Percentiles rank a stretch among this genome's conserved stretches.
Evolutionary conservation across 352 stramenopile species (phyloP).

Genomic region (Peronospora tabacina): DNA sequence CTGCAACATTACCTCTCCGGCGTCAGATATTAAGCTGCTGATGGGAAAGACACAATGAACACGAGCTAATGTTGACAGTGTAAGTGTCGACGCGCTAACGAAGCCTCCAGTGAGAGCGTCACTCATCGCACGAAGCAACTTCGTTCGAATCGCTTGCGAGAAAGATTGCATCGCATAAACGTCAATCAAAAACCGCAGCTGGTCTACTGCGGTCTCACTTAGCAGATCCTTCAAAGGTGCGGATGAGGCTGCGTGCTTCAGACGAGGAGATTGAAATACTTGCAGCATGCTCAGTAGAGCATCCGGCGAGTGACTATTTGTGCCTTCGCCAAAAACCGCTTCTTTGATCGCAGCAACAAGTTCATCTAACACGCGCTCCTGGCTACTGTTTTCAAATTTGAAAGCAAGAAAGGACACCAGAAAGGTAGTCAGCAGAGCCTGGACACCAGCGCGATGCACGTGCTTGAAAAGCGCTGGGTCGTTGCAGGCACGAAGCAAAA

Average conservation of each 20-base stretch:
- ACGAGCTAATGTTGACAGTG: slow-evolving; percentile 37
- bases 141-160: slow-evolving; percentile 47
- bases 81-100: slow-evolving; percentile 24
- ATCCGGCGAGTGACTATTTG: slow-evolving; percentile 56
- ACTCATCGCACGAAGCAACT: slow-evolving; percentile 41
- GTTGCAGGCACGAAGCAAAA: slow-evolving; percentile 49
- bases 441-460: slow-evolving; percentile 30
- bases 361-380: slow-evolving; percentile 17
- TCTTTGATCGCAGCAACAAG: slow-evolving; percentile 33
- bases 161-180: slow-evolving; percentile 74
- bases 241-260: slow-evolving; percentile 14
- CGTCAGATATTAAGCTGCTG: slow-evolving; percentile 23
- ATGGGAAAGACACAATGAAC: slow-evolving; percentile 50
- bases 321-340: slow-evolving; percentile 45
- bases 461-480: slow-evolving; percentile 74
- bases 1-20: slow-evolving; percentile 23
- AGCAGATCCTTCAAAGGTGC: slow-evolving; percentile 14
- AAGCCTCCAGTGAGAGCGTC: slow-evolving; percentile 54
- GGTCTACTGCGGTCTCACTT: slow-evolving; percentile 34
- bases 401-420: slow-evolving; percentile 36
- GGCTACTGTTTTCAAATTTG: slow-evolving; percentile 16
- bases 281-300: slow-evolving; percentile 60
- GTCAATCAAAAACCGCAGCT: slow-evolving; percentile 60
- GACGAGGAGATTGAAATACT: slow-evolving; percentile 36
- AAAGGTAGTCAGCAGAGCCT: slow-evolving; percentile 30